Percentiles rank a stretch among this genome's conserved stretches.
These are phyloP conservation scores for Paecilomyces sp. DNA, from an alignment of 2,329 filamentous ascomycete genomes.

Conservation along the genomic window DNA sequence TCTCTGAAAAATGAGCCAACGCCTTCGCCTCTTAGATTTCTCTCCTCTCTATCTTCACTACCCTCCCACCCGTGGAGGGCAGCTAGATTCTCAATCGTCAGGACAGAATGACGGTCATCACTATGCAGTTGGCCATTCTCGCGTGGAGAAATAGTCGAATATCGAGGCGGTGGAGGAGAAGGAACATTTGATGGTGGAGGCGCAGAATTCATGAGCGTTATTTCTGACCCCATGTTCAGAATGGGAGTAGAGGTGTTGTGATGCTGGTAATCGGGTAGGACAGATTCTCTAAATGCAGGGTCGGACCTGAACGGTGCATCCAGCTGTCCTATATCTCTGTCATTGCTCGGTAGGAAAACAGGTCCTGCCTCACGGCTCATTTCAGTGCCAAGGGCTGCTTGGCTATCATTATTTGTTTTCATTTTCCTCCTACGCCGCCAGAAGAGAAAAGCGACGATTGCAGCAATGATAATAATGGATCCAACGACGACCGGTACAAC, in stretches of 20 bases:
- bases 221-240: neutral
- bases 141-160: neutral
- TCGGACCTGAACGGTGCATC: neutral
- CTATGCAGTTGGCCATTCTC: neutral
- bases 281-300: neutral
- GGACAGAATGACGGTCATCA: neutral
- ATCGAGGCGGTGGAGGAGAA: neutral
- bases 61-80: conserved; percentile 3
- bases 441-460: conserved; percentile 17
- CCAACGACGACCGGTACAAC: neutral
- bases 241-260: neutral
- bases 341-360: neutral
- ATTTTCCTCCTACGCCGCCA: neutral
- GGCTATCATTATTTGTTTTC: neutral
- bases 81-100: conserved; percentile 1
- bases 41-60: neutral
- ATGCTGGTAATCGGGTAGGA: neutral
- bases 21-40: neutral
- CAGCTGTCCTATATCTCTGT: neutral
- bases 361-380: neutral
- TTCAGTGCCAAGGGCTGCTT: neutral
- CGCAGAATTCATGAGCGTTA: neutral
- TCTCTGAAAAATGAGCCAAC: conserved; percentile 17
- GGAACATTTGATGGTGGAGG: neutral
- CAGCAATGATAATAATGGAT: conserved; percentile 9